A percentile compares a stretch with the other conserved stretches of the same genome.
Conservation (phyloP, 148 eudicot genomes). For the Vaccinium vitisidaea region DNA sequence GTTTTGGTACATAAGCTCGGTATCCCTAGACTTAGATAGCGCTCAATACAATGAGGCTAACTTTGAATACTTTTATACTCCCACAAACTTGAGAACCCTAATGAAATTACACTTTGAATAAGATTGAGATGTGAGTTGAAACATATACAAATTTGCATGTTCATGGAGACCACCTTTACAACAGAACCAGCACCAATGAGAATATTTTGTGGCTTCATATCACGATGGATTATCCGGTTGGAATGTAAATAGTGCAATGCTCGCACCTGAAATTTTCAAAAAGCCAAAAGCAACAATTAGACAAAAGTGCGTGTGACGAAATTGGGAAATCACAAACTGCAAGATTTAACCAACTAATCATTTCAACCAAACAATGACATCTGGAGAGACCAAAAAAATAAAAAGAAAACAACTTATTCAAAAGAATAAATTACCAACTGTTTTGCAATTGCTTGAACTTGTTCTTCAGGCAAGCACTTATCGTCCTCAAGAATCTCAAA, state of each 20-base stretch:
- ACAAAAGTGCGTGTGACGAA: background rate
- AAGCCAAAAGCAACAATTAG: background rate
- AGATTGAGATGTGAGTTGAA: background rate
- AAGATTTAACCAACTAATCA: background rate
- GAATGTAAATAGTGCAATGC: constrained; percentile 96
- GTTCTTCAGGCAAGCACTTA: constrained; percentile 95
- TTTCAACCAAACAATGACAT: constrained; percentile 1
- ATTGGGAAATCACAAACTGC: background rate
- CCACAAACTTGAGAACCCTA: background rate
- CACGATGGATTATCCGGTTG: constrained; percentile 94
- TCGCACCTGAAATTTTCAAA: constrained; percentile 53
- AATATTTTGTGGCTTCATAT: constrained; percentile 99
- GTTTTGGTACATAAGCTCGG: background rate
- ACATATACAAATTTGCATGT: background rate
- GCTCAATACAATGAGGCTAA: background rate
- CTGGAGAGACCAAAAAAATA: background rate
- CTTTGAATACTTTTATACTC: background rate
- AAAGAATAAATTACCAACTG: constrained; percentile 66
- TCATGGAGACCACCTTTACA: constrained; percentile 62
- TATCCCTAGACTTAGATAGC: background rate
- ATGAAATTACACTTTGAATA: background rate
- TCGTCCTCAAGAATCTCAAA: constrained; percentile 98
- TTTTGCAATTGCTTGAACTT: constrained; percentile 96
- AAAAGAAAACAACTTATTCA: background rate
- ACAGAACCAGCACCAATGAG: constrained; percentile 91